Evolutionary conservation across 2,329 filamentous ascomycete species (phyloP), one percentile per base, ranked within the genome.

Genomic region (Trichoderma sp.): DNA sequence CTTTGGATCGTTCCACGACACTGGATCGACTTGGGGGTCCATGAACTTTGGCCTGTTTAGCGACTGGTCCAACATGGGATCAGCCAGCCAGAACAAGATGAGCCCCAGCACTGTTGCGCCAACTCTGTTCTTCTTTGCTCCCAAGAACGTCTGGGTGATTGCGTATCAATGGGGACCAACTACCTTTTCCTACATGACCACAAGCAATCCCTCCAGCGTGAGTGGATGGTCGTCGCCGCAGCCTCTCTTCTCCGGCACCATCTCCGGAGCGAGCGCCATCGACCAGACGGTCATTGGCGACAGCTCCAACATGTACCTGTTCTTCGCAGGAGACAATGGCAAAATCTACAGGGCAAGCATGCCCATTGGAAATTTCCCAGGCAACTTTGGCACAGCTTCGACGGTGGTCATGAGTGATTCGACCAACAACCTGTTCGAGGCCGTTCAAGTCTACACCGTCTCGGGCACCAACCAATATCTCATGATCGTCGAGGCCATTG

Each of bases 401-500:
- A 58, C 63, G 8, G 63, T 66, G 5, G 37, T 66, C 6, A 8
- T 66, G 13, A 66, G 63, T n/a, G 63, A 66, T 10, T 47, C 27
- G 21, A 58, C 35, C 0, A 66, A 66, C 7, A 66, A 58, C 13
- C 40, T 66, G 14, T 66, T 66, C n/a, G 63, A 66, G n/a, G 63
- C 53, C 1, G 63, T 66, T 16, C 53, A 66, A 5, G 37, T 66
- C 37, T 58, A 66, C 27, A 58, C 63, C 1, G 37, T 66, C 2
- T n/a, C 33, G 16, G 63, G 63, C 0, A n/a, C 58, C 29, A 58
- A 35, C 16, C 16, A 49, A 10, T 66, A 66, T n/a, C 52, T 66
- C 24, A 66, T 66, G 63, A 66, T 66, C 0, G 53, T 66, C n/a
- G 63, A 66, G n/a, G 63, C 63, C 24, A 66, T 66, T 19, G 63